Evolutionary conservation across 2,329 filamentous ascomycete species (phyloP), one percentile per base, ranked within the genome.

Genomic region (Colletotrichum chrysophilum): DNA sequence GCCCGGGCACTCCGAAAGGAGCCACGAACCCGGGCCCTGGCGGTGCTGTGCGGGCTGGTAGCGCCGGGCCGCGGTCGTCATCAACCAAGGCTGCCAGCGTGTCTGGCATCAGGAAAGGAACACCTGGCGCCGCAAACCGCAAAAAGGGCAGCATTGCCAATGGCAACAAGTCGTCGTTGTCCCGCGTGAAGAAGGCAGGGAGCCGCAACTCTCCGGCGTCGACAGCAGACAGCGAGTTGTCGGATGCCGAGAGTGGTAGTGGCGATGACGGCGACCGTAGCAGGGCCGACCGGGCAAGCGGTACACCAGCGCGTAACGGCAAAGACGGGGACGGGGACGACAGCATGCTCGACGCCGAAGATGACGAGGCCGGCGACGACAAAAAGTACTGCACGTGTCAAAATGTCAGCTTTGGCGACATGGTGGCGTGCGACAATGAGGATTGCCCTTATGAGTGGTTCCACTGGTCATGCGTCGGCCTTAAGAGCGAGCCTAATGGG

Each of bases 361-460:
- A 93, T 36, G 93, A 95, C 66, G 94, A 95, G 71, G 93, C 93
- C 56, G 92, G 92, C 70, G 93, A 93, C 77, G 94, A 96, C 84
- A 93, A 94, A 81, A 94, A 95, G 83, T 97, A 97, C 85, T 97
- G 95, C 85, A 89, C 93, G 34, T 97, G 95, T 84, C 93, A 96
- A 83, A 94, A 94, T 80, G 93, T 96, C 78, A 95, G 94, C 84
- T 96, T 94, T 81, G 95, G 95, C 76, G 94, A 96, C 81, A 97
- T 97, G 95, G 94, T 97, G 77, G 95, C 94, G 34, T 97, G 95
- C 86, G 95, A 97, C 86, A 96, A 96, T 83, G 92, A 94, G 74
- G 90, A 93, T 78, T 97, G 95, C 84, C 92, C 93, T 62, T 94
- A 91, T 81, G 94, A 97, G 85, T 97, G 95, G 95, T 97, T 97